These are phyloP conservation scores for Platanthera zijinensis DNA, from an alignment of 106 monocot genomes.

Conservation along the genomic window DNA sequence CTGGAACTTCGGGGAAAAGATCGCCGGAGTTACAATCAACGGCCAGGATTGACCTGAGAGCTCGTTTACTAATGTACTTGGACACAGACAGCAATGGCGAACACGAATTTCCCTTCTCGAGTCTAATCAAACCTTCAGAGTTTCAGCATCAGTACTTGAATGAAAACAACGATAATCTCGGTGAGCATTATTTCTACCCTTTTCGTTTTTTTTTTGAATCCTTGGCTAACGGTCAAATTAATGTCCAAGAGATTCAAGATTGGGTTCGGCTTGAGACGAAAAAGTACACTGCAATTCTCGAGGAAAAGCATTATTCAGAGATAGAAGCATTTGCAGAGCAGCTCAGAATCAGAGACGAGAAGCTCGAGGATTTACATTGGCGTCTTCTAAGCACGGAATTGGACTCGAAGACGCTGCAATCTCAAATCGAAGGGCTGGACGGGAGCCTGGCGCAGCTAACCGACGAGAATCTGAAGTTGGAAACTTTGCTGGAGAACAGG, in stretches of 20 bases:
- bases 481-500: slow-evolving; percentile 33
- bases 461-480: slow-evolving; percentile 51
- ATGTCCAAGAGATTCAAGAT: slow-evolving; percentile 48
- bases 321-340: slow-evolving; percentile 86
- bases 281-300: slow-evolving; percentile 34
- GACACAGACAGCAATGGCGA: slow-evolving; percentile 43
- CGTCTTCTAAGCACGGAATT: slow-evolving; percentile 51
- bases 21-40: not conserved
- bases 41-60: not conserved
- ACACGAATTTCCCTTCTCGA: slow-evolving; percentile 6
- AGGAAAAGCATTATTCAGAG: slow-evolving; percentile 50
- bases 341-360: slow-evolving; percentile 76
- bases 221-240: slow-evolving; percentile 10
- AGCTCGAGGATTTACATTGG: slow-evolving; percentile 55
- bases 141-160: slow-evolving; percentile 24
- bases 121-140: slow-evolving; percentile 5
- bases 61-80: slow-evolving; percentile 46
- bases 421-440: slow-evolving; percentile 50
- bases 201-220: not conserved
- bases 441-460: slow-evolving; percentile 27
- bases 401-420: slow-evolving; percentile 56
- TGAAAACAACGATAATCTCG: slow-evolving; percentile 32
- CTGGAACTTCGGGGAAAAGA: slow-evolving; percentile 23
- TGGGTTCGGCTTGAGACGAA: slow-evolving; percentile 38
- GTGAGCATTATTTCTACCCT: slow-evolving; percentile 21